Base-by-base conservation (phyloP, 805 yeast genomes). In the Peterozyma xylosa region DNA sequence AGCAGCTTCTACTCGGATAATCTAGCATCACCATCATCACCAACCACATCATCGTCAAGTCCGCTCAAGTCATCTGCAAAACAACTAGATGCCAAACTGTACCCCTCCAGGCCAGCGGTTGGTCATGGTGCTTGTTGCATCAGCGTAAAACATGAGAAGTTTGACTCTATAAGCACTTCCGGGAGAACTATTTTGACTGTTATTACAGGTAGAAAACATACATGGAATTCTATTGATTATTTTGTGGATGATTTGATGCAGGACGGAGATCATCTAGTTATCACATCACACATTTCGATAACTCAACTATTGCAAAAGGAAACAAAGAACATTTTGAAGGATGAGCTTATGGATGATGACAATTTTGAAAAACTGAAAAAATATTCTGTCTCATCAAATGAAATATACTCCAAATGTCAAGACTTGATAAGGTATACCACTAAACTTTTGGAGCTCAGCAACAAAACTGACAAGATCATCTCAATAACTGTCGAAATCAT, bases 211-310 rank as follows among this genome's bases (percentile, higher is more conserved):
- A 66, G 86, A 45, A 68, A 66, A 39, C 85, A 82, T 59, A 81
- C 93, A 0, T 80, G 90, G 85, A 82, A 79, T 29, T 78, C 86
- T 1, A 60, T 86, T 14, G 91, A 85, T 56, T 86, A 82, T 73
- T 66, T 76, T 9, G 54, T 82, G 14, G 64, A 66, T 35, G 64
- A 68, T 37, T 59, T 80, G 9, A 63, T 78, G 6, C 73, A 71
- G 44, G 63, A 78, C 52, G 86, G 88, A 11, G 95, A 86, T 58
- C 71, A 75, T 35, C 59, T 86, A 3, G 74, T 86, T 1, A 68
- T 86, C 2, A 69, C 73, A 2, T 63, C 84, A 2, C 64, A 74
- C 10, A 64, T 77, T 15, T 33, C 43, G 3, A 34, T 48, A 14
- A 37, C 30, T 3, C 34, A 42, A 30, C 34, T 32, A 6, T 11